These are phyloP conservation scores for Glycine soja DNA, from an alignment of 306 rosid species.

Conservation along the genomic window DNA sequence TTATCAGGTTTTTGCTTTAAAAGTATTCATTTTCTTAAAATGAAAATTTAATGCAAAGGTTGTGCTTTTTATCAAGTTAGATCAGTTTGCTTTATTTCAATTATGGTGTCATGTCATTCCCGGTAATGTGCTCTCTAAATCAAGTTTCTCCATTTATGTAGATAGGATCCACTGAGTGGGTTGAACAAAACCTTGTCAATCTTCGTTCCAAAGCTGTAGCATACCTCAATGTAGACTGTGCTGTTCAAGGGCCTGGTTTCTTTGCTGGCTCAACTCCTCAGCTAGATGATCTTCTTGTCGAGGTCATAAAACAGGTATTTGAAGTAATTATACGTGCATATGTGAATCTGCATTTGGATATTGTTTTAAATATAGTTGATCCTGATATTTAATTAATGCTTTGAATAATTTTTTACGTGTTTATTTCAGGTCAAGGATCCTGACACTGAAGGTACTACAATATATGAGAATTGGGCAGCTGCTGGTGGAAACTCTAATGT, in stretches of 20 bases:
- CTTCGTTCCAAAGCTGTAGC: conserved; percentile 72
- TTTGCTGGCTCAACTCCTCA: conserved; percentile 80
- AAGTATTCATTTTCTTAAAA: no score
- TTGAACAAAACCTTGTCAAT: conserved; percentile 75
- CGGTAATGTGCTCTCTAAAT: conserved; percentile 22
- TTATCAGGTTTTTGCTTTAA: background rate
- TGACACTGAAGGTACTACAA: conserved; percentile 56
- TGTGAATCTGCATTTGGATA: background rate
- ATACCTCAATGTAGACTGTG: conserved; percentile 83
- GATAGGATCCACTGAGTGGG: conserved; percentile 91
- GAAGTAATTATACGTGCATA: background rate
- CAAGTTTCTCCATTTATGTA: conserved; percentile 40
- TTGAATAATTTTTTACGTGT: conserved; percentile 22
- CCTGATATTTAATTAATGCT: conserved; percentile 15
- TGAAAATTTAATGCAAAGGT: background rate
- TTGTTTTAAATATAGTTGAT: background rate
- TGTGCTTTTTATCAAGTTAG: conserved; percentile 30
- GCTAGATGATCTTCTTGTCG: conserved; percentile 67
- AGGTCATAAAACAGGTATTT: conserved; percentile 65
- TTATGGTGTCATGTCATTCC: conserved; percentile 26
- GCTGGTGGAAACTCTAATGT: conserved; percentile 51
- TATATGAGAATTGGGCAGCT: conserved; percentile 59
- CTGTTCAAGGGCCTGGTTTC: conserved; percentile 74
- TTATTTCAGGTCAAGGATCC: conserved; percentile 75
- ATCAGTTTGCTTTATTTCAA: conserved; percentile 19